Evolutionary conservation across 768 basidiomycete genomes (phyloP).

Genomic region (Grammothele lineata): DNA sequence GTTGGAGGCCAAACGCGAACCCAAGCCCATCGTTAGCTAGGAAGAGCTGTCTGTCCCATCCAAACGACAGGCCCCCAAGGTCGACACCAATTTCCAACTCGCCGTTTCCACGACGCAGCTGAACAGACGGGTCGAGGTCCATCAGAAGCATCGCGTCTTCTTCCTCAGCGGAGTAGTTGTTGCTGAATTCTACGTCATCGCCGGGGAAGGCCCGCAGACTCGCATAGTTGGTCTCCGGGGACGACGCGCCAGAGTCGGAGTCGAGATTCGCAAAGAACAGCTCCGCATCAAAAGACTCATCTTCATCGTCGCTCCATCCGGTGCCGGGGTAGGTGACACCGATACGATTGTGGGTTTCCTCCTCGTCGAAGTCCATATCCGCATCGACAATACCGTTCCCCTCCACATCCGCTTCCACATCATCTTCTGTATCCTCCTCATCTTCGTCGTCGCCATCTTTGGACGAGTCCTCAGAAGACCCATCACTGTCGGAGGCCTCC

Average conservation of each 20-base stretch:
- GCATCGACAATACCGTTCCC: constrained; percentile 20
- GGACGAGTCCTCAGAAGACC: constrained; percentile 45
- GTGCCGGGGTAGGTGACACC: constrained; percentile 54
- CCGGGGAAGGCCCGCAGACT: constrained; percentile 29
- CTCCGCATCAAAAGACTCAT: constrained; percentile 78
- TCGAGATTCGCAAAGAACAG: constrained; percentile 79
- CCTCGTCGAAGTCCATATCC: constrained; percentile 19
- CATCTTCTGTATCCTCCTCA: constrained; percentile 53
- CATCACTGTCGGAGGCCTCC: constrained; percentile 50
- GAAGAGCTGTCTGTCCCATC: constrained; percentile 23
- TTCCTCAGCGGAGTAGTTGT: constrained; percentile 24
- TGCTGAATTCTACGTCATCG: constrained; percentile 20
- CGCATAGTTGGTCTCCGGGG: constrained; percentile 44
- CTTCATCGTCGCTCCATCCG: constrained; percentile 74
- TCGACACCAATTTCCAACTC: constrained; percentile 26
- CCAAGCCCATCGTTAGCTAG: constrained; percentile 15
- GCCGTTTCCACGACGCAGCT: constrained; percentile 19
- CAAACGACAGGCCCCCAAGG: constrained; percentile 24
- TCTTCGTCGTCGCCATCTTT: constrained; percentile 38
- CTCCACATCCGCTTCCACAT: constrained; percentile 28
- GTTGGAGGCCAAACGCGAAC: constrained; percentile 24
- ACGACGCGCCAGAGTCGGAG: constrained; percentile 40
- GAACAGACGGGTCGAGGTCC: constrained; percentile 25
- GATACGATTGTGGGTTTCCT: constrained; percentile 25
- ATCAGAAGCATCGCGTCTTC: constrained; percentile 25